These are phyloP conservation scores for Pseudogymnoascus sp. DNA, from an alignment of 2,329 filamentous ascomycete genomes.

Conservation along the genomic window DNA sequence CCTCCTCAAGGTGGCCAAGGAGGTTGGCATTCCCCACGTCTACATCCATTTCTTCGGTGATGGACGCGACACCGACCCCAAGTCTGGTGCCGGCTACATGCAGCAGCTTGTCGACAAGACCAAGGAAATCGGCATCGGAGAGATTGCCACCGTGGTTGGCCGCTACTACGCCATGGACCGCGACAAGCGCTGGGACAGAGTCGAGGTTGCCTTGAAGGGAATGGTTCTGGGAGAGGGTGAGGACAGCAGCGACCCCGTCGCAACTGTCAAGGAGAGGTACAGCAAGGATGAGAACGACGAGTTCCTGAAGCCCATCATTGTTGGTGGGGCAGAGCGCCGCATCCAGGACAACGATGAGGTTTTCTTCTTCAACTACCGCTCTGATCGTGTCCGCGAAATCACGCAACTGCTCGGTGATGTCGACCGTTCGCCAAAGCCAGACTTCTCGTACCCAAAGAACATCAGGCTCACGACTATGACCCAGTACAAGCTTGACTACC, in stretches of 20 bases:
- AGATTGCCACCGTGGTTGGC: conserved; percentile 88
- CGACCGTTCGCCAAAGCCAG: conserved; percentile 81
- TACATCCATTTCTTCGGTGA: conserved; percentile 99
- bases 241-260: conserved; percentile 72
- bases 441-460: conserved; percentile 91
- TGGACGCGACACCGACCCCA: conserved; percentile 94
- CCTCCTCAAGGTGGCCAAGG: conserved; percentile 83
- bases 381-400: conserved; percentile 92
- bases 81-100: conserved; percentile 83
- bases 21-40: conserved; percentile 76
- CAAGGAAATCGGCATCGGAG: conserved; percentile 76
- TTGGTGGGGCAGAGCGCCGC: conserved; percentile 76
- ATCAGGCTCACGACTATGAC: conserved; percentile 91
- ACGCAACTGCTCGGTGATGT: conserved; percentile 88
- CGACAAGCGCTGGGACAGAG: conserved; percentile 96
- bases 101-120: conserved; percentile 71
- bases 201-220: conserved; percentile 84
- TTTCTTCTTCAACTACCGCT: conserved; percentile 99
- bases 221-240: conserved; percentile 82
- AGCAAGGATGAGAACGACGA: conserved; percentile 85
- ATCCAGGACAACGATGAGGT: conserved; percentile 84
- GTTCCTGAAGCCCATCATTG: conserved; percentile 95
- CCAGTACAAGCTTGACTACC: conserved; percentile 91
- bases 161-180: conserved; percentile 99
- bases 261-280: conserved; percentile 81